Percentiles rank a stretch among this genome's conserved stretches.
Evolutionary conservation across 2,329 filamentous ascomycete species (phyloP).

Genomic region (Amylocarpus encephaloides): DNA sequence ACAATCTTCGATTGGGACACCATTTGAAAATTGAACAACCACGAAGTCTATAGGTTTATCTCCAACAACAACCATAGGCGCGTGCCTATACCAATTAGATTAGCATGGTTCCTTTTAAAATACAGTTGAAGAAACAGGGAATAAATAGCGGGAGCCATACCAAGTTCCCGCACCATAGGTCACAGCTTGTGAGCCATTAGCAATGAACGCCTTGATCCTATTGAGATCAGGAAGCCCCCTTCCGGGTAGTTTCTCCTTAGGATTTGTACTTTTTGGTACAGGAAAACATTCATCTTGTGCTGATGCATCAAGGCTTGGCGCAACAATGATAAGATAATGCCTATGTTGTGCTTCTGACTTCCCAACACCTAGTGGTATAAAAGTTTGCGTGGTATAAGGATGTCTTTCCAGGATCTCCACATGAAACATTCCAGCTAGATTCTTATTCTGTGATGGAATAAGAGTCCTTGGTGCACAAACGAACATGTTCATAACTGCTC

Average conservation of each 20-base stretch:
- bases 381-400: slow-evolving; percentile 91
- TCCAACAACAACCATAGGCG: slow-evolving; percentile 88
- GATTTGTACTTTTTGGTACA: slow-evolving; percentile 23
- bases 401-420: slow-evolving; percentile 80
- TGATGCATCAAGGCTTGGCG: slow-evolving; percentile 60
- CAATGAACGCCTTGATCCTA: slow-evolving; percentile 70
- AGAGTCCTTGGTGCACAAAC: slow-evolving; percentile 66
- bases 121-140: neutral
- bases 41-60: slow-evolving; percentile 70
- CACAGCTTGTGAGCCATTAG: slow-evolving; percentile 71
- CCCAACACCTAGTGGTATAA: slow-evolving; percentile 65
- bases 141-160: slow-evolving; percentile 30
- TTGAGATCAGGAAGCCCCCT: slow-evolving; percentile 60
- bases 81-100: slow-evolving; percentile 49
- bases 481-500: slow-evolving; percentile 79
- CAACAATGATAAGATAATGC: slow-evolving; percentile 80
- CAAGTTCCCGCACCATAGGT: slow-evolving; percentile 89
- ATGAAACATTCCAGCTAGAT: slow-evolving; percentile 44
- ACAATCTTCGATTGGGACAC: slow-evolving; percentile 75
- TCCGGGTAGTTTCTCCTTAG: slow-evolving; percentile 17
- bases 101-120: neutral
- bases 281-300: slow-evolving; percentile 35
- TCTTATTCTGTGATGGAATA: slow-evolving; percentile 28
- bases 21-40: slow-evolving; percentile 84
- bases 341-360: slow-evolving; percentile 38